Percentiles rank a stretch among this genome's conserved stretches.
Conservation (phyloP, 345 rosid genomes). For the Draba incana region DNA sequence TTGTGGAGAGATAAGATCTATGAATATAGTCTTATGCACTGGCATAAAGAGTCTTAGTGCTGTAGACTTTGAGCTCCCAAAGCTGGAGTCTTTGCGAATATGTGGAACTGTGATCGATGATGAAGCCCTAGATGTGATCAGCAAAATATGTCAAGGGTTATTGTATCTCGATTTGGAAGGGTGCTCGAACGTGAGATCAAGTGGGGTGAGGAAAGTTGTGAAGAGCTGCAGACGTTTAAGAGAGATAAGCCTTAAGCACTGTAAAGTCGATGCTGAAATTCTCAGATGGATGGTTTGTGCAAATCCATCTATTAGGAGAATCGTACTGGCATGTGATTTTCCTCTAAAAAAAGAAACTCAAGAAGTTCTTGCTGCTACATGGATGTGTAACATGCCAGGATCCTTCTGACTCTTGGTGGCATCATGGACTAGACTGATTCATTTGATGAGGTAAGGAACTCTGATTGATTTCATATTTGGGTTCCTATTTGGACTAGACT, state of each 20-base stretch:
- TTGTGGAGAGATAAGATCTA: constrained; percentile 49
- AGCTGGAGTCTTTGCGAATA: constrained; percentile 59
- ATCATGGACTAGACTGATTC: constrained; percentile 17
- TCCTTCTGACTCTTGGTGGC: not conserved
- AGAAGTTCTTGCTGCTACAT: constrained; percentile 56
- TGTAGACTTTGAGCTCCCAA: constrained; percentile 56
- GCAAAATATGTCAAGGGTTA: constrained; percentile 52
- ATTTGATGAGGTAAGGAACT: constrained; percentile 14
- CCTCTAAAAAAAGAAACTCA: constrained; percentile 43
- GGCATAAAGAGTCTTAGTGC: constrained; percentile 42
- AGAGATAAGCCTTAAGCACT: constrained; percentile 60
- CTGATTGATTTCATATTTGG: not conserved
- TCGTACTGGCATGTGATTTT: constrained; percentile 49
- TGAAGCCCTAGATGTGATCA: constrained; percentile 49
- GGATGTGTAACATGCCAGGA: constrained; percentile 60
- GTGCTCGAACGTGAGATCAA: constrained; percentile 58
- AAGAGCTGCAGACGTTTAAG: constrained; percentile 53
- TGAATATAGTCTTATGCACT: constrained; percentile 55
- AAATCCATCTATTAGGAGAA: constrained; percentile 68
- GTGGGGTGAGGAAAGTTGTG: constrained; percentile 60
- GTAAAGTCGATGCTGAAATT: constrained; percentile 43
- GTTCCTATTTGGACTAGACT: no score
- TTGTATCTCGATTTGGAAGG: constrained; percentile 53
- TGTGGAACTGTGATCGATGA: constrained; percentile 52
- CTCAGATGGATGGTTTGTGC: constrained; percentile 55